Conservation (phyloP, 192 early-diverging fungal species). For the Nowakowskiella sp. region DNA sequence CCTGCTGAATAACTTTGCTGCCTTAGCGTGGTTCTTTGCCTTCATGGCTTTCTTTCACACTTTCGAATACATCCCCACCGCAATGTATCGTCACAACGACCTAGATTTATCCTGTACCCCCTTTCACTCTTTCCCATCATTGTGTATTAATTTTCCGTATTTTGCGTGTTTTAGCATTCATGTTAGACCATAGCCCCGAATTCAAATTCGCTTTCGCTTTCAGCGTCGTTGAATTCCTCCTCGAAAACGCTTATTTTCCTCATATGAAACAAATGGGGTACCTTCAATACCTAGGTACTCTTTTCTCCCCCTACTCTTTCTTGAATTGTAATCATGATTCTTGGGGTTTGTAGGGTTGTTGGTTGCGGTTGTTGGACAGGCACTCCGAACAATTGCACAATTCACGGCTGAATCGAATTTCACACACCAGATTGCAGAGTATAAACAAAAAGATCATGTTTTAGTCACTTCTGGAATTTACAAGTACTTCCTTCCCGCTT, state of each 20-base stretch:
- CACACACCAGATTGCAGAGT: conserved; percentile 64
- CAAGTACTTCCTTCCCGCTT: conserved; percentile 34
- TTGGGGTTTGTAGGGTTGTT: conserved; percentile 41
- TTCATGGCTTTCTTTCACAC: conserved; percentile 70
- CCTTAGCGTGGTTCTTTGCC: conserved; percentile 60
- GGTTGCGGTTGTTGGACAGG: conserved; percentile 61
- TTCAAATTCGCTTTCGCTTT: conserved; percentile 64
- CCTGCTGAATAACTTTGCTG: conserved; percentile 25
- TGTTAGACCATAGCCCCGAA: conserved; percentile 63
- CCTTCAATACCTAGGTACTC: conserved; percentile 31
- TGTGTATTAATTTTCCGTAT: not conserved
- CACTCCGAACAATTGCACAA: conserved; percentile 76
- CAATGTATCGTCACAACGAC: conserved; percentile 66
- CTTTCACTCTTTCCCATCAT: not conserved
- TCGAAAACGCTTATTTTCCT: conserved; percentile 59
- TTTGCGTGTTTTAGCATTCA: conserved; percentile 45
- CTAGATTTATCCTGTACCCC: conserved; percentile 13
- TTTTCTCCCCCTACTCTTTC: not conserved
- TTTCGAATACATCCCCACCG: conserved; percentile 80
- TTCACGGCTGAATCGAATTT: conserved; percentile 80
- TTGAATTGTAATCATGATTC: not conserved
- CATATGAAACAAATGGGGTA: conserved; percentile 31
- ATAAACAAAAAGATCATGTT: conserved; percentile 60
- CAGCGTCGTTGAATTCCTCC: conserved; percentile 59
- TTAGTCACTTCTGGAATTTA: conserved; percentile 87